Evolutionary conservation across 2,329 filamentous ascomycete genomes (phyloP).

Genomic region (Verticillium alfalfae): DNA sequence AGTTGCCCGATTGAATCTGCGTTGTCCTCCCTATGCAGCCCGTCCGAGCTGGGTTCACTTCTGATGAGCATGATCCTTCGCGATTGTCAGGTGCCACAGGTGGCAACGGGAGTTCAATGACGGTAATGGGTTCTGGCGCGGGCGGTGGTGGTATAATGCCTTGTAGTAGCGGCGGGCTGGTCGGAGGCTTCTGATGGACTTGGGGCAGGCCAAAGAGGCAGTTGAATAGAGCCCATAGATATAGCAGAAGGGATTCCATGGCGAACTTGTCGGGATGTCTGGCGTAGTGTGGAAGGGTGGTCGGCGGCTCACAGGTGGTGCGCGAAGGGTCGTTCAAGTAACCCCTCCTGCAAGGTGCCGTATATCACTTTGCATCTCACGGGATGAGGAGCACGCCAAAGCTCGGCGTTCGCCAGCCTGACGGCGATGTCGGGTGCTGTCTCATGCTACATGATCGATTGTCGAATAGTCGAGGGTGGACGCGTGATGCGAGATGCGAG

Average conservation of each 20-base stretch:
- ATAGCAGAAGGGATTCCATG: background rate
- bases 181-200: background rate
- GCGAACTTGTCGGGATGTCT: background rate
- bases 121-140: slow-evolving; percentile 23
- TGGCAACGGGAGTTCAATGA: slow-evolving; percentile 29
- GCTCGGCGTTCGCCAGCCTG: too few species aligned
- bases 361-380: too few species aligned
- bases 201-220: background rate
- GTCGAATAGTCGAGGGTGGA: too few species aligned
- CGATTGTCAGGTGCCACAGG: slow-evolving; percentile 20
- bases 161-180: background rate
- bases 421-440: too few species aligned
- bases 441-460: too few species aligned
- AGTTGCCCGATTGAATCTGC: slow-evolving; percentile 14
- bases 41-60: slow-evolving; percentile 25
- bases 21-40: slow-evolving; percentile 25
- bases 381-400: too few species aligned
- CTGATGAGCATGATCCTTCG: slow-evolving; percentile 23
- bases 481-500: too few species aligned
- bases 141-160: slow-evolving; percentile 15
- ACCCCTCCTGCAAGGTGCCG: too few species aligned
- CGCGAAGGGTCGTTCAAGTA: too few species aligned
- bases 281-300: background rate
- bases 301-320: too few species aligned
- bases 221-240: background rate